Evolutionary conservation across 2,329 filamentous ascomycete species (phyloP).

Genomic region (Emericellopsis cladophorae): DNA sequence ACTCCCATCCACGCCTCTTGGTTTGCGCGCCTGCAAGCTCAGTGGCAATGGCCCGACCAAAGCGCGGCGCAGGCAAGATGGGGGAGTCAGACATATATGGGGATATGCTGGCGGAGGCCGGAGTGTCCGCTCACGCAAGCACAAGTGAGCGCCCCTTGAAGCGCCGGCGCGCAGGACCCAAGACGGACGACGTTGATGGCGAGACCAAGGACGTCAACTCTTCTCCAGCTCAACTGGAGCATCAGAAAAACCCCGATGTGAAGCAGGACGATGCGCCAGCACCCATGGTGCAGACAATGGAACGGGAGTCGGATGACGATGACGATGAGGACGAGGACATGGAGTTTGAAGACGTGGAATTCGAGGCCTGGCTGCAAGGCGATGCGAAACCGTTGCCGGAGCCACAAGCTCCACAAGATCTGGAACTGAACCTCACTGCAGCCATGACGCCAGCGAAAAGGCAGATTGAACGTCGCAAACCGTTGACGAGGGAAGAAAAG

Average conservation of each 20-base stretch:
- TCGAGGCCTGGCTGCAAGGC: conserved; percentile 17
- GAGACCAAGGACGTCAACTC: conserved; percentile 1
- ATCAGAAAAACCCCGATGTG: conserved; percentile 1
- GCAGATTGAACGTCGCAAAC: conserved; percentile 30
- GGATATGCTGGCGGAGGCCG: conserved; percentile 36
- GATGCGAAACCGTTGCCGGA: conserved; percentile 6
- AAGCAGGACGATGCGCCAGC: conserved; percentile 31
- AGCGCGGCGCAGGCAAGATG: background rate
- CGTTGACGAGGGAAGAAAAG: conserved; percentile 40
- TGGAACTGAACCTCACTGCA: conserved; percentile 40
- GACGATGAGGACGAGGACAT: conserved; percentile 27
- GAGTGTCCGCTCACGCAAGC: conserved; percentile 15
- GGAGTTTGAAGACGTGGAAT: conserved; percentile 35
- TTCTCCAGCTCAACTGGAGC: background rate
- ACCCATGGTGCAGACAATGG: conserved; percentile 37
- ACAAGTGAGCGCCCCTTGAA: conserved; percentile 26
- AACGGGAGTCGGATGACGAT: conserved; percentile 31
- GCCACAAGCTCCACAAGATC: conserved; percentile 15
- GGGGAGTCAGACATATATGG: conserved; percentile 27
- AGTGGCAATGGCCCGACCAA: background rate
- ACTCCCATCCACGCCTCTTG: no score
- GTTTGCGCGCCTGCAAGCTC: no score
- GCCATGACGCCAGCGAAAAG: conserved; percentile 20
- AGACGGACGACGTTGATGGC: background rate
- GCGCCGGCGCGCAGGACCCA: conserved; percentile 16